phyloP scores from a whole-genome alignment of 2,329 filamentous ascomycete genomes.

The Niveomyces coronatus region DNA sequence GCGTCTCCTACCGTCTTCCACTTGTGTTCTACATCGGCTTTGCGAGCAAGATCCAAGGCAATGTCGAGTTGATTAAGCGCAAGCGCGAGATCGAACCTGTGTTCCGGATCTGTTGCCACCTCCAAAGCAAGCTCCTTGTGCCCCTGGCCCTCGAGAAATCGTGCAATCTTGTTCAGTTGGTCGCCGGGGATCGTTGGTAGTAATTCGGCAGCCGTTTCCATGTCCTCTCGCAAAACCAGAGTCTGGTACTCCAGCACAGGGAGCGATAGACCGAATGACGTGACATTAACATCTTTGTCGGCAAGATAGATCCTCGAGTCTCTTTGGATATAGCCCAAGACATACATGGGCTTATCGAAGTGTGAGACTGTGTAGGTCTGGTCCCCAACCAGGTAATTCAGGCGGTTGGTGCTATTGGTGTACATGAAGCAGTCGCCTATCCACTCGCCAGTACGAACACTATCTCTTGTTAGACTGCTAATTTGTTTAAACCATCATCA shows the following conservation, averaged over 20 bases:
- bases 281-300: constrained; percentile 89
- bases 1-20: constrained; percentile 97
- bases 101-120: constrained; percentile 87
- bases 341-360: constrained; percentile 91
- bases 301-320: constrained; percentile 92
- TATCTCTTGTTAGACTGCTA: constrained; percentile 29
- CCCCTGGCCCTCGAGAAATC: constrained; percentile 93
- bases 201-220: constrained; percentile 82
- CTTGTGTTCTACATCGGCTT: constrained; percentile 86
- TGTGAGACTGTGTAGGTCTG: constrained; percentile 97
- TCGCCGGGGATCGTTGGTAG: constrained; percentile 77
- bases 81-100: constrained; percentile 90
- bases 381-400: constrained; percentile 96
- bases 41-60: constrained; percentile 71
- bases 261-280: constrained; percentile 83
- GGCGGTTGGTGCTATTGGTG: constrained; percentile 89
- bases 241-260: constrained; percentile 96
- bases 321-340: constrained; percentile 87
- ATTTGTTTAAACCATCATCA: background rate
- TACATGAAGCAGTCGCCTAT: constrained; percentile 99
- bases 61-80: constrained; percentile 74
- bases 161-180: constrained; percentile 95
- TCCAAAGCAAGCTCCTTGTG: constrained; percentile 93
- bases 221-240: constrained; percentile 82
- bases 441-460: constrained; percentile 91